phyloP scores from a whole-genome alignment of 495 filamentous ascomycete species.

The Talaromyces liani region DNA sequence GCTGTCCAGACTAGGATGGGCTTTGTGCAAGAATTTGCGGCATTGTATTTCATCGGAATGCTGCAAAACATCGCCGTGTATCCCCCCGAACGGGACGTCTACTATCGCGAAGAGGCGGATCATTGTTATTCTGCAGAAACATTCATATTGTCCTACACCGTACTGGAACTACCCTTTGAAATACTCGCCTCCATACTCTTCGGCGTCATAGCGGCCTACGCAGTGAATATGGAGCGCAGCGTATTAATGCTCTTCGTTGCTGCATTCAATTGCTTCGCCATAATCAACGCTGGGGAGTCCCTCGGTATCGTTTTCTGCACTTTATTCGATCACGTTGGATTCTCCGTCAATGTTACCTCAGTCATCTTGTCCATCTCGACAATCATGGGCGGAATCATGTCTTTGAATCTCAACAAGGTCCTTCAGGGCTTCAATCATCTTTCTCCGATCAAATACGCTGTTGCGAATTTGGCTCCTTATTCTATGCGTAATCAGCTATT shows the following conservation, averaged over 20 bases:
- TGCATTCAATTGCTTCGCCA: constrained; percentile 60
- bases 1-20: constrained; percentile 64
- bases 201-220: constrained; percentile 48
- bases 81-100: constrained; percentile 59
- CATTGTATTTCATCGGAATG: constrained; percentile 73
- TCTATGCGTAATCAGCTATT: constrained; percentile 49
- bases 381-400: constrained; percentile 63
- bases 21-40: constrained; percentile 59
- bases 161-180: constrained; percentile 63
- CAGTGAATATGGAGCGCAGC: constrained; percentile 54
- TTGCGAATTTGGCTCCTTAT: constrained; percentile 56
- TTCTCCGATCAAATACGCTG: constrained; percentile 59
- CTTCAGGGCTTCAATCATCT: constrained; percentile 63
- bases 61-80: constrained; percentile 70
- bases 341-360: constrained; percentile 61
- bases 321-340: constrained; percentile 63
- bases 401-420: constrained; percentile 54
- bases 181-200: constrained; percentile 57
- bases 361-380: constrained; percentile 57
- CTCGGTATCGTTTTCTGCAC: constrained; percentile 78
- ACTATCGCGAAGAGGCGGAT: constrained; percentile 65
- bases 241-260: constrained; percentile 56
- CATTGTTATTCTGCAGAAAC: constrained; percentile 57
- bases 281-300: constrained; percentile 66
- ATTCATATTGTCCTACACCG: constrained; percentile 61